Percentiles rank a stretch among this genome's conserved stretches.
Conservation (phyloP, 495 filamentous ascomycete genomes). For the Entonaema liquescens region DNA sequence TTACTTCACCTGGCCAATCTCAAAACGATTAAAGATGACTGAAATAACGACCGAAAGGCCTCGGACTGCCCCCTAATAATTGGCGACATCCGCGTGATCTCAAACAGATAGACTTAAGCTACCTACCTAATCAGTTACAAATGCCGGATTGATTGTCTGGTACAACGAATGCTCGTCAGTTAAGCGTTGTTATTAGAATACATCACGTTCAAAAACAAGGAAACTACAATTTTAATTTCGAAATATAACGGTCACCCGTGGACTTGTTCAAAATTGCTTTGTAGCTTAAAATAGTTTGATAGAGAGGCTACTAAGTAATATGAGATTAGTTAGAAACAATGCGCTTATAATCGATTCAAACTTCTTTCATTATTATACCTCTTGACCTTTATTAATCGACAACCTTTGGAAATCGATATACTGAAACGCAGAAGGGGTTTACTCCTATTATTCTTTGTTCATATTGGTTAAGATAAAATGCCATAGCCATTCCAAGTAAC, state of each 20-base stretch:
- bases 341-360: not conserved
- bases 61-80: not conserved
- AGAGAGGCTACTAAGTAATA: not conserved
- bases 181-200: not conserved
- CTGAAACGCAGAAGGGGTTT: not conserved
- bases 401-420: not conserved
- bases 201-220: not conserved
- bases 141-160: not conserved
- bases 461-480: not conserved
- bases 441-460: not conserved
- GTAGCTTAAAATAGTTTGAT: not conserved
- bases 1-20: not conserved
- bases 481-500: not conserved
- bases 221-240: not conserved
- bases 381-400: not conserved
- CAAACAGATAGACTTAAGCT: not conserved
- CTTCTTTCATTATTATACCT: not conserved
- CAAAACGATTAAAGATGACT: slow-evolving; percentile 11
- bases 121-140: not conserved
- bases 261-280: not conserved
- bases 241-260: not conserved
- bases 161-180: not conserved
- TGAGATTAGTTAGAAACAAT: not conserved
- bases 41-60: not conserved
- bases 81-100: not conserved